A percentile compares a stretch with the other conserved stretches of the same genome.
phyloP scores from a whole-genome alignment of 371 early-diverging fungal species.

The Saksenaea vasiformis region DNA sequence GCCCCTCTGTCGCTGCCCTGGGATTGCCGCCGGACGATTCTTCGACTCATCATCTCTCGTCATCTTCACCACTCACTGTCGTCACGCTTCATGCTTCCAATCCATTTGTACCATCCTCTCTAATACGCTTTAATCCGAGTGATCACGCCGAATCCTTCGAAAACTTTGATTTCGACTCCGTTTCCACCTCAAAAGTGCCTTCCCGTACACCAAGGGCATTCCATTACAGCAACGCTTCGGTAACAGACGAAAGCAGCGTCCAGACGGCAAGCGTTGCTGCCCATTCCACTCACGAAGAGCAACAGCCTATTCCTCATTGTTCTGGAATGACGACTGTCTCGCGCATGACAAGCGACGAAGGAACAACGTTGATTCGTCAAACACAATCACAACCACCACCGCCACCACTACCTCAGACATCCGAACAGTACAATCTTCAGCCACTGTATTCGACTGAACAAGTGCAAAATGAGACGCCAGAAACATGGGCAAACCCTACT shows the following conservation, averaged over 20 bases:
- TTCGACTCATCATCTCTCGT: background rate
- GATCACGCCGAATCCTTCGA: constrained; percentile 19
- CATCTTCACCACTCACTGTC: background rate
- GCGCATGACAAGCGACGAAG: constrained; percentile 22
- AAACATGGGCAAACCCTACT: background rate
- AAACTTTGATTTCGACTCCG: constrained; percentile 15
- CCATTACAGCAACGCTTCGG: constrained; percentile 4
- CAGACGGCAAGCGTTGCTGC: constrained; percentile 6
- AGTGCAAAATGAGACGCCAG: background rate
- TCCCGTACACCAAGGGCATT: background rate
- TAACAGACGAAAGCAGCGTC: constrained; percentile 9
- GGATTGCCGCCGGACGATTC: background rate
- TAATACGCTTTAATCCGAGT: constrained; percentile 14
- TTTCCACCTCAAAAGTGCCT: background rate
- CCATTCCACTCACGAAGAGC: constrained; percentile 9
- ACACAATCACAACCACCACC: background rate
- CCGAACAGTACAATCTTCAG: background rate
- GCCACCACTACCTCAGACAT: constrained; percentile 1
- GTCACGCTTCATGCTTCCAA: background rate
- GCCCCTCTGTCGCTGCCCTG: background rate
- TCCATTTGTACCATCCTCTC: constrained; percentile 10
- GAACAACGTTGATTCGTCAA: constrained; percentile 18
- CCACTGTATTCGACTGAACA: background rate
- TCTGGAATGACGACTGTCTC: constrained; percentile 19
- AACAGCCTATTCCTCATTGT: constrained; percentile 14